Percentiles rank a stretch among this genome's conserved stretches.
phyloP scores from a whole-genome alignment of 441 rosid species.

The Kokia cookei region DNA sequence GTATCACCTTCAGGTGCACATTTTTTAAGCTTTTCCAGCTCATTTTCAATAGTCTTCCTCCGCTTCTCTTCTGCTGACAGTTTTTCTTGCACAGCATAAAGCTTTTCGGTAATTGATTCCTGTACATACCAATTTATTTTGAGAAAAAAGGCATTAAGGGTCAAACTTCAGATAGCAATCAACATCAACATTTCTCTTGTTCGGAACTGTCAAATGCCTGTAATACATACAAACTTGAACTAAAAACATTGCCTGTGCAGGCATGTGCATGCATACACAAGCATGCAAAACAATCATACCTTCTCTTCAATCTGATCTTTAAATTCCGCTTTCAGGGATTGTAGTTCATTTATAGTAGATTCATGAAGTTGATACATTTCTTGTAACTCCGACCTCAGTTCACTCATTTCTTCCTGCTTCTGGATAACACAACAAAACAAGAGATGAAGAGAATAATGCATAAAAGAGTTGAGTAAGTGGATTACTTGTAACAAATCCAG shows the following conservation, averaged over 20 bases:
- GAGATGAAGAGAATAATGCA: background rate
- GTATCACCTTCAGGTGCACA: conserved; percentile 44
- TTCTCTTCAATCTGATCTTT: conserved; percentile 50
- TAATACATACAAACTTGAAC: background rate
- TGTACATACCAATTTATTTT: conserved; percentile 22
- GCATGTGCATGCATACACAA: background rate
- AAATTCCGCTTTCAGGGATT: conserved; percentile 50
- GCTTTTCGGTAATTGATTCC: conserved; percentile 62
- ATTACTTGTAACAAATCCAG: background rate
- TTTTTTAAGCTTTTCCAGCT: conserved; percentile 59
- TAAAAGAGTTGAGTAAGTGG: background rate
- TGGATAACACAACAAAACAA: conserved; percentile 23
- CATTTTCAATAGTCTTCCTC: conserved; percentile 60
- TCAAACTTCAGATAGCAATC: background rate
- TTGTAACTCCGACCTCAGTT: conserved; percentile 43
- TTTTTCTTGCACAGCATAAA: conserved; percentile 45
- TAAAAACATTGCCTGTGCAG: background rate
- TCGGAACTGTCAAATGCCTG: background rate
- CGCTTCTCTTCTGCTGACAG: conserved; percentile 66
- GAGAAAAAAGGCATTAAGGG: background rate
- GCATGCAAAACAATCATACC: conserved; percentile 30
- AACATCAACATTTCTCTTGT: background rate
- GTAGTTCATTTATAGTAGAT: conserved; percentile 46
- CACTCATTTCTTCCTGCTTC: conserved; percentile 51
- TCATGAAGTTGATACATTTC: conserved; percentile 48